Base-by-base conservation (phyloP, 805 yeast genomes). In the Yarrowia sp. region DNA sequence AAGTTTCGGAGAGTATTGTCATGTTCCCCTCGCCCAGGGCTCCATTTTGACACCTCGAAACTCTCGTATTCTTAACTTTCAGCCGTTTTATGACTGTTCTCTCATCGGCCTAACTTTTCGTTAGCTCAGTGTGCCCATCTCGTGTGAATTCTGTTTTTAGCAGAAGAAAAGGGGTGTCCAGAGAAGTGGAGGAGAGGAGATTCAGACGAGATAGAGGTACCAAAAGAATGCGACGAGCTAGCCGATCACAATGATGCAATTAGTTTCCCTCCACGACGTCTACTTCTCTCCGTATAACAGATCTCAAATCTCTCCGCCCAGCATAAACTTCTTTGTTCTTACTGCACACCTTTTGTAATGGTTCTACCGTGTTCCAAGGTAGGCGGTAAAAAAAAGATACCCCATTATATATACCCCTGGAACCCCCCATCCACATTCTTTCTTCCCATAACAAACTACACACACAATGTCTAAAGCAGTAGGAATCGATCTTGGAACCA, bases 401-500 rank as follows among this genome's bases (percentile, higher is more conserved):
- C 7, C n/a, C 32, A 52, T 9, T 48, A 19, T 63, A 63, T 63
- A 63, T 56, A 56, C 32, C 32, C 32, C 32, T 5, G 32, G 32
- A 26, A 26, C 32, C 32, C 32, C 32, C 32, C 32, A 26, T 26
- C 32, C 7, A 5, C 11, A 48, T 15, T 9, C 35, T n/a, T 5
- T 8, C 46, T 14, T 15, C 26, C 32, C n/a, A 43, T 16, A 26
- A 15, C 16, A 5, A 48, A 48, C 14, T 22, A 10, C 12, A 16
- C 43, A 59, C 32, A 46, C 16, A 16, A 49, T 84, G 87, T 81
- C 85, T 68, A 84, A 82, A 79, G 86, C 87, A 77, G 81, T 74
- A 58, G 92, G 97, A 82, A 92, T 92, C 82, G 97, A 92, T 86
- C 89, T 92, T 84, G 97, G 98, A 79, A 93, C 98, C 72, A 93